Conservation (phyloP, 352 stramenopile genomes). For the Globisporangium parvum region DNA sequence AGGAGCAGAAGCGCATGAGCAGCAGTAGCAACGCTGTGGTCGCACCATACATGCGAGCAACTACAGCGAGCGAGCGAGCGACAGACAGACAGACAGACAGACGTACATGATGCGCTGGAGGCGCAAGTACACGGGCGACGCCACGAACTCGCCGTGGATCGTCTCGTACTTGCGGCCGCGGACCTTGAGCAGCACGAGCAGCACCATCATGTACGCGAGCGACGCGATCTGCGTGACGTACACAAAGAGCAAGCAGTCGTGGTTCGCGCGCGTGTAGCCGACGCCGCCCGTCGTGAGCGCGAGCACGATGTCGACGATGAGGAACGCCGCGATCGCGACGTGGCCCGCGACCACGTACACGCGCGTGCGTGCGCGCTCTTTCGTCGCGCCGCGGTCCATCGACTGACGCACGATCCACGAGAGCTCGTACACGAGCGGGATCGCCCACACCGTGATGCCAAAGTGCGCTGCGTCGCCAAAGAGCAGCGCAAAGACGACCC, state of each 20-base stretch:
- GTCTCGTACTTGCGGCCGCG: constrained; percentile 47
- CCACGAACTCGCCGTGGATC: constrained; percentile 42
- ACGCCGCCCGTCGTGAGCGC: constrained; percentile 13
- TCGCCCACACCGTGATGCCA: constrained; percentile 37
- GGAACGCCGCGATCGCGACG: constrained; percentile 21
- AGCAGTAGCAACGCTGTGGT: too few species aligned
- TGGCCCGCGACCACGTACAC: constrained; percentile 31
- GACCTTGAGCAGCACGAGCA: constrained; percentile 32
- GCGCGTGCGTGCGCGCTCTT: constrained; percentile 36
- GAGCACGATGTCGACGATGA: constrained; percentile 20
- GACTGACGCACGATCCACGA: constrained; percentile 43
- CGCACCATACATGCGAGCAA: too few species aligned
- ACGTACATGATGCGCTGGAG: constrained; percentile 48
- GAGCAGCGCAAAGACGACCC: constrained; percentile 28
- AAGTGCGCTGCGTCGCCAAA: constrained; percentile 49
- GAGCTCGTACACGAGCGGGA: constrained; percentile 56
- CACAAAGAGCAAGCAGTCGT: constrained; percentile 28
- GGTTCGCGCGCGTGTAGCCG: constrained; percentile 35
- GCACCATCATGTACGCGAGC: constrained; percentile 35
- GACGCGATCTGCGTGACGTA: constrained; percentile 43
- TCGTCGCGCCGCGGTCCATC: constrained; percentile 48
- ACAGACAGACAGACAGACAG: background rate
- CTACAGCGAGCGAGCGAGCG: too few species aligned
- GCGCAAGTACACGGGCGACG: constrained; percentile 47
- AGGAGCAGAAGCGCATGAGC: too few species aligned